Percentiles rank a stretch among this genome's conserved stretches.
Conservation (phyloP, 1,284 basidiomycete genomes). For the Moesziomyces globuligerus region DNA sequence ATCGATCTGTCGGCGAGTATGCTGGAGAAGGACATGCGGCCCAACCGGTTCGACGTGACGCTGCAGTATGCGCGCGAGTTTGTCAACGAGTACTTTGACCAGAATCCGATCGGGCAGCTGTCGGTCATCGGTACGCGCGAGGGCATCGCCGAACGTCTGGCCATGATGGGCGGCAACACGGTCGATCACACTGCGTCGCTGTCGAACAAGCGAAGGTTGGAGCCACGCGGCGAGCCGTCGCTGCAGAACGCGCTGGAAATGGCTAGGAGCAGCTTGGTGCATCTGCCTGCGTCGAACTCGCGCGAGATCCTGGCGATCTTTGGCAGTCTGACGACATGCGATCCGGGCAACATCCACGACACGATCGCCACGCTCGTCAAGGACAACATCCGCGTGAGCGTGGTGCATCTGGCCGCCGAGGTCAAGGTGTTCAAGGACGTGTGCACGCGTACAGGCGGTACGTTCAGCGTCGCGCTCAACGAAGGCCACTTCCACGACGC, state of each 20-base stretch:
- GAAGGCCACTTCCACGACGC: conserved; percentile 96
- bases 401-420: conserved; percentile 89
- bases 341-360: conserved; percentile 95
- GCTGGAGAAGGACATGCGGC: conserved; percentile 94
- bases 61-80: conserved; percentile 83
- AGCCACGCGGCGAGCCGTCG: conserved; percentile 90
- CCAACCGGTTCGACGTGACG: conserved; percentile 80
- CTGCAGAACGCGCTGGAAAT: conserved; percentile 96
- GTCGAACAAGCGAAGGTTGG: conserved; percentile 84
- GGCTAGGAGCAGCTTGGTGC: conserved; percentile 71
- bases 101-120: conserved; percentile 93
- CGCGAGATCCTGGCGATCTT: conserved; percentile 93
- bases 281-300: conserved; percentile 93
- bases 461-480: conserved; percentile 86
- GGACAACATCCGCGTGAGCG: conserved; percentile 83
- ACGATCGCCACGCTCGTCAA: conserved; percentile 83
- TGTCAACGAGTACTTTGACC: conserved; percentile 96
- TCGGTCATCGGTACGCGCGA: conserved; percentile 63
- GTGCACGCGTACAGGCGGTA: conserved; percentile 58
- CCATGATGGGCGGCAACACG: conserved; percentile 84
- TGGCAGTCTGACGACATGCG: conserved; percentile 93
- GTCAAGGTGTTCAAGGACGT: conserved; percentile 96
- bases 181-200: conserved; percentile 89
- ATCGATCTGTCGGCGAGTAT: conserved; percentile 91
- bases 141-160: conserved; percentile 63